A percentile compares a stretch with the other conserved stretches of the same genome.
These are phyloP conservation scores for Zygnema cylindricum DNA, from an alignment of 139 green algal species.

Conservation along the genomic window DNA sequence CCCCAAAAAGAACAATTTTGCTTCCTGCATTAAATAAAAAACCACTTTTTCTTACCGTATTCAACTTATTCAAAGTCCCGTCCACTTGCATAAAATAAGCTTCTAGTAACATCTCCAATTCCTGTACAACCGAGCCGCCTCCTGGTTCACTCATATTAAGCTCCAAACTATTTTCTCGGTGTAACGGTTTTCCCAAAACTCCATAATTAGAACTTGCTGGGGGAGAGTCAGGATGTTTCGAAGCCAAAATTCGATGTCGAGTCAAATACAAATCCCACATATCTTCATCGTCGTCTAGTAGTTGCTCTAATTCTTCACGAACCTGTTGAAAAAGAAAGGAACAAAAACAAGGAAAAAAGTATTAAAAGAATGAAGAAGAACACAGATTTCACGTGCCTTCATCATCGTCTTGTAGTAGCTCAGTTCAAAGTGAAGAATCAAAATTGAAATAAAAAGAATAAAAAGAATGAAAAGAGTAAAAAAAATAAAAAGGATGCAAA, in stretches of 20 bases:
- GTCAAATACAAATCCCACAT: slow-evolving; percentile 55
- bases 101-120: slow-evolving; percentile 66
- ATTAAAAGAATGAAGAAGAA: too few species aligned
- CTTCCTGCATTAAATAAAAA: too few species aligned
- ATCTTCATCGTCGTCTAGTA: slow-evolving; percentile 46
- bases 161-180: neutral
- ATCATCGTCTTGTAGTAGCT: too few species aligned
- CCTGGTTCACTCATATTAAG: neutral
- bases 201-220: neutral
- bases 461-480: too few species aligned
- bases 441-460: too few species aligned
- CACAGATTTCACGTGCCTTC: too few species aligned
- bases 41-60: slow-evolving; percentile 3
- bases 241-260: neutral
- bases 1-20: too few species aligned
- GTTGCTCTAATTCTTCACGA: slow-evolving; percentile 50
- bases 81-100: slow-evolving; percentile 53
- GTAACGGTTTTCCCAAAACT: too few species aligned
- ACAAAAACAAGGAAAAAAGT: too few species aligned
- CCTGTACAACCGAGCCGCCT: slow-evolving; percentile 46
- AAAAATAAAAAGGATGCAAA: too few species aligned
- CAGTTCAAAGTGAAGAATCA: too few species aligned
- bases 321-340: slow-evolving; percentile 31
- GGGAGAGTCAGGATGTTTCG: slow-evolving; percentile 3
- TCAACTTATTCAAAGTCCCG: slow-evolving; percentile 25